Conservation (phyloP, 768 basidiomycete genomes). For the Hemileccinum rubropunctum region DNA sequence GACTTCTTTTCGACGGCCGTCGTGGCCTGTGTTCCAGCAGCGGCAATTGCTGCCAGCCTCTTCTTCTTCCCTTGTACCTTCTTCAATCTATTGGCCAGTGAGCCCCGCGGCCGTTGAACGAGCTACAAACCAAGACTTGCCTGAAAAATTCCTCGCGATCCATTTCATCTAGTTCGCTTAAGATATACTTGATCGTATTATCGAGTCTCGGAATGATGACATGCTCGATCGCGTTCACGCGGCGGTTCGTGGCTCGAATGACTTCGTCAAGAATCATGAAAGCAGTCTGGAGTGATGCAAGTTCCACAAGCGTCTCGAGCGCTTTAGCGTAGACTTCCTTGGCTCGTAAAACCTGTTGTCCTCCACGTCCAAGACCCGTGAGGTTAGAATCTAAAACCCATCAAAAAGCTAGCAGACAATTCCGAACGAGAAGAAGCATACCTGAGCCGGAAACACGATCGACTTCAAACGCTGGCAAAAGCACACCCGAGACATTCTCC, state of each 20-base stretch:
- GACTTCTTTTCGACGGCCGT: constrained; percentile 6
- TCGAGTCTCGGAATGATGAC: constrained; percentile 93
- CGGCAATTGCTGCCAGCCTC: constrained; percentile 57
- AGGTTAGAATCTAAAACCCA: constrained; percentile 82
- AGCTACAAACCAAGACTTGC: constrained; percentile 35
- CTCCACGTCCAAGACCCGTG: constrained; percentile 94
- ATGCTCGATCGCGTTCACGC: constrained; percentile 98
- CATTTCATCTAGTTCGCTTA: constrained; percentile 98
- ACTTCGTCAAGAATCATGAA: constrained; percentile 99
- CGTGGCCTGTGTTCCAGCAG: constrained; percentile 21
- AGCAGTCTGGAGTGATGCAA: constrained; percentile 95
- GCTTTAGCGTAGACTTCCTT: constrained; percentile 98
- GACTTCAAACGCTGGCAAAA: constrained; percentile 92
- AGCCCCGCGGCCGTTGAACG: constrained; percentile 1
- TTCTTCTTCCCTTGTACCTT: constrained; percentile 99
- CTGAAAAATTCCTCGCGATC: constrained; percentile 95
- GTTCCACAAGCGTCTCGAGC: constrained; percentile 93
- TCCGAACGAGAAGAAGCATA: constrained; percentile 26
- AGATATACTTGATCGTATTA: constrained; percentile 97
- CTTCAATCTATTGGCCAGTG: constrained; percentile 61
- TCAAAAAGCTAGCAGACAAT: constrained; percentile 1
- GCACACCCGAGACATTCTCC: constrained; percentile 97
- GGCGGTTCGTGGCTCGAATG: constrained; percentile 97
- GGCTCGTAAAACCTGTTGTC: constrained; percentile 92
- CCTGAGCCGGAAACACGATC: constrained; percentile 85